These are phyloP conservation scores for Magnaporthiopsis incrustans DNA, from an alignment of 2,329 filamentous ascomycete species.

Conservation along the genomic window DNA sequence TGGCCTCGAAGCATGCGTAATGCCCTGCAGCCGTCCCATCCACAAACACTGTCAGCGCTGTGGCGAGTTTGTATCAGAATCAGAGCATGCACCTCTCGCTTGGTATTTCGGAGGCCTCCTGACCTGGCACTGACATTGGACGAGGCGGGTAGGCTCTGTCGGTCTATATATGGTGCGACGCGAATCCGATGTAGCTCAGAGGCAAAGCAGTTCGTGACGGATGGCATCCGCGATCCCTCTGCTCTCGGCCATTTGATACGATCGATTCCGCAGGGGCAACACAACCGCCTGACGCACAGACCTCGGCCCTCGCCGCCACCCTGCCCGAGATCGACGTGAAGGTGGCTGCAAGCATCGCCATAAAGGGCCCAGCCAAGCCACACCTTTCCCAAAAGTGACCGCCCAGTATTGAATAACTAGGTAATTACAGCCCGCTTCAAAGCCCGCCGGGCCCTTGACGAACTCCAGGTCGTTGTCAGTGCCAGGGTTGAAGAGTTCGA, in stretches of 20 bases:
- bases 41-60: not conserved
- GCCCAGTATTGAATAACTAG: no score
- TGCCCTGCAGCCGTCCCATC: not conserved
- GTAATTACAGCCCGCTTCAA: no score
- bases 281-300: not conserved
- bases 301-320: not conserved
- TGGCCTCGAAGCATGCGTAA: not conserved
- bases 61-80: not conserved
- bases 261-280: no score
- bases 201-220: not conserved
- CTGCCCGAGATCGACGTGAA: not conserved
- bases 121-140: not conserved
- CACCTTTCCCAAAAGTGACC: no score
- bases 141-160: not conserved
- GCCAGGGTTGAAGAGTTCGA: no score
- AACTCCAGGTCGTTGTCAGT: no score
- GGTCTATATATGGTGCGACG: not conserved
- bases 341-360: not conserved
- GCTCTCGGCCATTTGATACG: not conserved
- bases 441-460: no score
- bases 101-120: not conserved
- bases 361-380: conserved; percentile 6
- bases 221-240: no score
- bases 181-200: not conserved
- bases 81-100: not conserved